Base-by-base conservation (phyloP, 1,284 basidiomycete genomes). In the Inonotus hispidus region DNA sequence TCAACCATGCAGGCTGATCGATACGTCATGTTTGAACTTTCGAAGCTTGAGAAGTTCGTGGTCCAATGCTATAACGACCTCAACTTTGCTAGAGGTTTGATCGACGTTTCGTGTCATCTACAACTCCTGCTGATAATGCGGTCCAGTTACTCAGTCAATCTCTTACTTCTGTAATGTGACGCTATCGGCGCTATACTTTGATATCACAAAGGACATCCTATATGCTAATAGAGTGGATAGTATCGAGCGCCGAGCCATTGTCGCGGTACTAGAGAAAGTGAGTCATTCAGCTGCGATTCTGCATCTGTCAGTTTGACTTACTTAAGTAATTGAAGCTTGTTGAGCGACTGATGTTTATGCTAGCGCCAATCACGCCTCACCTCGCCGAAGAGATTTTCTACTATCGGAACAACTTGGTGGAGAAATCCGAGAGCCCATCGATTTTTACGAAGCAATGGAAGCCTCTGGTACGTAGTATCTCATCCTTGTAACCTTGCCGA, bases 281-380 rank as follows among this genome's bases (percentile, higher is more conserved):
- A 64, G 79, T 64, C 23, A 46, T 23, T 14, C 11, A 25, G 45
- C 53, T 25, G 21, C 25, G 6, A 25, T 4, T 49, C 11, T 21
- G 23, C 6, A 16, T 25, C 2, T 25, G 14, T 49, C 46, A 3
- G 19, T 19, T 13, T 3, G 25, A 16, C 49, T 47, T 6, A 19
- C 21, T 46, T 27, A 21, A 4, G 7, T 49, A 6, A 47, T 10
- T 29, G 3, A 68, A 94, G 92, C 78, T 89, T 39, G 72, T 98
- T 55, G 73, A 78, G 25, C 86, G 84, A 0, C 82, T 95, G 73
- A 83, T 83, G 0, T 81, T 80, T 5, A 80, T 95, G 14, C 77
- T 96, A 47, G 92, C 93, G 0, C 97, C 96, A 0, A 87, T 98
- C 29, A 78, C 92, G 3, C 96, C 97, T 1, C 91, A 97, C 70